phyloP scores from a whole-genome alignment of 805 yeast genomes.

The Cyberlindnera suaveolens region DNA sequence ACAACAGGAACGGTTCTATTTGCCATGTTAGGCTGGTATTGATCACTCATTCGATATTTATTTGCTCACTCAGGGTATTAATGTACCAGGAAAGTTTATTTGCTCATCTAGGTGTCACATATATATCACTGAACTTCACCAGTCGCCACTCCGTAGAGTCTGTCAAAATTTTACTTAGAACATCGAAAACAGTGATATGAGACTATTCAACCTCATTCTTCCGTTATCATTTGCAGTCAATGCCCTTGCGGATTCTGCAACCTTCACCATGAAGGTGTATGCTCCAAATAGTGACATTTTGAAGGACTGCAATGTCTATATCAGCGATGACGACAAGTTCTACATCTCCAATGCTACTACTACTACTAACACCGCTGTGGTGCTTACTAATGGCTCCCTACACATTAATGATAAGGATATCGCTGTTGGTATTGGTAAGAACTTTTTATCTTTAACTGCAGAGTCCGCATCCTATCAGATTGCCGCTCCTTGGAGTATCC shows the following conservation, averaged over 20 bases:
- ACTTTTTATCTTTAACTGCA: conserved; percentile 8
- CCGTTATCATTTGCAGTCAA: neutral
- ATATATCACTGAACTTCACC: too few relatives aligned
- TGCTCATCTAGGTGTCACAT: too few relatives aligned
- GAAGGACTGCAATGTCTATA: conserved; percentile 19
- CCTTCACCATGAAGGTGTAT: conserved; percentile 4
- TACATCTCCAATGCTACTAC: conserved; percentile 4
- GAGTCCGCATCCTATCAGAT: conserved; percentile 4
- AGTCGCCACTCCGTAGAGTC: too few relatives aligned
- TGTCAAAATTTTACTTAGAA: too few relatives aligned
- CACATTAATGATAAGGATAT: conserved; percentile 1
- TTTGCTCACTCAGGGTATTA: too few relatives aligned
- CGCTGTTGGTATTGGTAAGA: conserved; percentile 15
- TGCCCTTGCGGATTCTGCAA: conserved; percentile 8
- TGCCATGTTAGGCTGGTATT: too few relatives aligned
- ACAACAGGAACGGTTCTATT: too few relatives aligned
- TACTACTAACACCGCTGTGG: neutral
- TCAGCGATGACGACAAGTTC: conserved; percentile 7
- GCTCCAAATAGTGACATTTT: conserved; percentile 14
- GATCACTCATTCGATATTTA: too few relatives aligned
- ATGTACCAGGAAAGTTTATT: too few relatives aligned
- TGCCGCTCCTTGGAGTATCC: conserved; percentile 12
- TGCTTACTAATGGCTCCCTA: conserved; percentile 8
- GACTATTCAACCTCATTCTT: neutral
- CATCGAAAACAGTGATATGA: too few relatives aligned